Percentiles rank a stretch among this genome's conserved stretches.
Conservation (phyloP, 2,329 filamentous ascomycete species). For the Uncinocarpus reesii region DNA sequence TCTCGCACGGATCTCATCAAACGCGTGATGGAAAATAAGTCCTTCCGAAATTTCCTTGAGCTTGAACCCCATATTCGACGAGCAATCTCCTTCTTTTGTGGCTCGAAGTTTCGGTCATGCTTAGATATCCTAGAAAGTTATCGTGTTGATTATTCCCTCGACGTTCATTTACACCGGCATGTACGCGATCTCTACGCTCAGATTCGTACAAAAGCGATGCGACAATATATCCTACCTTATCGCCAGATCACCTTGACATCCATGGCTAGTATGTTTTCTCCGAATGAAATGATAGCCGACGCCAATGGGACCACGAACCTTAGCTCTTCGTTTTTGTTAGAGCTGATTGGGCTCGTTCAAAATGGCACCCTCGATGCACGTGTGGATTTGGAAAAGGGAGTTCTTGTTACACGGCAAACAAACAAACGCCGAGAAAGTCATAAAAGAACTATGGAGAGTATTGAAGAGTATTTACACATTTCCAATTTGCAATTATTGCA, state of each 20-base stretch:
- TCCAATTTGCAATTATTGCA: conserved; percentile 66
- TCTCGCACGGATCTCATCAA: conserved; percentile 62
- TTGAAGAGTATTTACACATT: conserved; percentile 62
- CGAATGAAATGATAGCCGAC: conserved; percentile 52
- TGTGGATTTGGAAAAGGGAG: conserved; percentile 72
- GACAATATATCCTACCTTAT: conserved; percentile 86
- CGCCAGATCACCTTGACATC: conserved; percentile 72
- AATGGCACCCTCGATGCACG: conserved; percentile 61
- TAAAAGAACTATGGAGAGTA: conserved; percentile 54
- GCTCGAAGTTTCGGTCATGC: conserved; percentile 78
- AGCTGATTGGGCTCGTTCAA: conserved; percentile 70
- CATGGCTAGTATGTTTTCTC: conserved; percentile 66
- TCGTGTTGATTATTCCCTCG: conserved; percentile 76
- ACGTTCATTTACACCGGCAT: conserved; percentile 71
- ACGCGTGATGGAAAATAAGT: conserved; percentile 65
- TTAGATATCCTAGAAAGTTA: conserved; percentile 73
- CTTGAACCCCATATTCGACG: conserved; percentile 89
- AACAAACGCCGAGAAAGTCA: conserved; percentile 63
- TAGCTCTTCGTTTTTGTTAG: conserved; percentile 38
- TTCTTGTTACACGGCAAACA: conserved; percentile 61
- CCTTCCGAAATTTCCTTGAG: conserved; percentile 80
- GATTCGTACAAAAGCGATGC: conserved; percentile 83
- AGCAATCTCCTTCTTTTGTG: conserved; percentile 79
- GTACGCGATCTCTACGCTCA: conserved; percentile 57
- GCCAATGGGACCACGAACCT: conserved; percentile 19